Evolutionary conservation across 2,329 filamentous ascomycete genomes (phyloP), one percentile per base, ranked within the genome.

Genomic region (Tolypocladium album): DNA sequence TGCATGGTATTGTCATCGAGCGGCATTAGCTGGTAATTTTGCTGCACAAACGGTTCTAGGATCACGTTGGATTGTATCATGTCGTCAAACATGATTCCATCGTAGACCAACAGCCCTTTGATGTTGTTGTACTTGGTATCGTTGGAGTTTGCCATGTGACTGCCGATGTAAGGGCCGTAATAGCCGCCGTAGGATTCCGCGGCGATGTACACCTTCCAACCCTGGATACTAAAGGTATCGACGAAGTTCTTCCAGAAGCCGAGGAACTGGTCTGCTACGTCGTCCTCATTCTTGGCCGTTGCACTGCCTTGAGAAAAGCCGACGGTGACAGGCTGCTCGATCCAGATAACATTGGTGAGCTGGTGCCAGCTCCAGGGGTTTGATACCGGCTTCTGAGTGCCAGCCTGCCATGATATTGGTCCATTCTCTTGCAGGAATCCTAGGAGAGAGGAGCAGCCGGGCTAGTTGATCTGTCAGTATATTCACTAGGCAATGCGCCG

Each of bases 181-280:
- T 77, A 74, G 20, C 88, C 88, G 0, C 83, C 88, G 65, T 89
- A 91, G 0, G 82, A 87, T 71, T 81, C 88, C 8, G 88, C 90
- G 0, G 88, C 81, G 60, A 94, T 82, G 71, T 88, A 93, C 12
- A 91, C 80, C 64, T 88, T 88, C 66, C 82, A 84, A 15, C 81
- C 80, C 24, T 88, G 79, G 67, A 90, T 77, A n/a, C 74, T 77
- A 65, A 92, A 92, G 0, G 85, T 85, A 40, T 89, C 78, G 61
- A 90, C 75, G 66, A 91, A 92, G 74, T 90, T 90, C 75, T 87
- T 86, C 80, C 86, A 92, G 74, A 91, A 94, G 57, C 87, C 87
- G 20, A 88, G 77, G 70, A 93, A 91, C 65, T 92, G 82, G n/a
- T 75, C 72, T 0, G 88, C 87, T 1, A 88, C 79, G 64, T 91